A percentile compares a stretch with the other conserved stretches of the same genome.
phyloP scores from a whole-genome alignment of 495 filamentous ascomycete genomes.

The Immersiella caudata region DNA sequence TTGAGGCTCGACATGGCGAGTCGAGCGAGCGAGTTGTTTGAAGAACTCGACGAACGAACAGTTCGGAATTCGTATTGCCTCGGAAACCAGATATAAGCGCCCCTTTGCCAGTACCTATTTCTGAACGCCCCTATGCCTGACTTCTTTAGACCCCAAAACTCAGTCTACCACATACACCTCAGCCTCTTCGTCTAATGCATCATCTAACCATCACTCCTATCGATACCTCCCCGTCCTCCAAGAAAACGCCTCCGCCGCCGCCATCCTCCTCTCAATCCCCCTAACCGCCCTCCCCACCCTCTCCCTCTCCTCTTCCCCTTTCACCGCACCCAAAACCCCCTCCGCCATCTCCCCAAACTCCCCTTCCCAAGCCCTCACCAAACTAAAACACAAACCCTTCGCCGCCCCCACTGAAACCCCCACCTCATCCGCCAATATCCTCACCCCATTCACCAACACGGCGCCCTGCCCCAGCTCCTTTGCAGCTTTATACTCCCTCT shows the following conservation, averaged over 20 bases:
- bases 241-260: conserved; percentile 26
- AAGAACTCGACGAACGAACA: too few species aligned
- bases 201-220: too few species aligned
- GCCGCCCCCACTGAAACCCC: conserved; percentile 17
- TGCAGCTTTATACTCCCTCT: conserved; percentile 23
- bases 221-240: conserved; percentile 27
- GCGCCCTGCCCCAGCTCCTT: conserved; percentile 19
- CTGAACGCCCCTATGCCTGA: not conserved
- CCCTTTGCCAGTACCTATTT: too few species aligned
- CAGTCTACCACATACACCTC: too few species aligned
- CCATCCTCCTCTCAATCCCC: conserved; percentile 28
- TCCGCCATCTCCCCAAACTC: conserved; percentile 21
- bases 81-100: too few species aligned
- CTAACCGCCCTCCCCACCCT: conserved; percentile 19
- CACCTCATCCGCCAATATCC: conserved; percentile 22
- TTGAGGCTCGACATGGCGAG: too few species aligned
- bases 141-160: not conserved
- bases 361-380: conserved; percentile 27
- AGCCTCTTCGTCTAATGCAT: too few species aligned
- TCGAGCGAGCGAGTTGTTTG: too few species aligned
- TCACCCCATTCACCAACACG: conserved; percentile 25
- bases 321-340: conserved; percentile 13
- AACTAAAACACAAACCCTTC: conserved; percentile 19
- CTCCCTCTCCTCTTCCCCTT: not conserved
- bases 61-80: too few species aligned